Evolutionary conservation across 805 yeast genomes (phyloP).

Genomic region (Kodamaea neixiangensis): DNA sequence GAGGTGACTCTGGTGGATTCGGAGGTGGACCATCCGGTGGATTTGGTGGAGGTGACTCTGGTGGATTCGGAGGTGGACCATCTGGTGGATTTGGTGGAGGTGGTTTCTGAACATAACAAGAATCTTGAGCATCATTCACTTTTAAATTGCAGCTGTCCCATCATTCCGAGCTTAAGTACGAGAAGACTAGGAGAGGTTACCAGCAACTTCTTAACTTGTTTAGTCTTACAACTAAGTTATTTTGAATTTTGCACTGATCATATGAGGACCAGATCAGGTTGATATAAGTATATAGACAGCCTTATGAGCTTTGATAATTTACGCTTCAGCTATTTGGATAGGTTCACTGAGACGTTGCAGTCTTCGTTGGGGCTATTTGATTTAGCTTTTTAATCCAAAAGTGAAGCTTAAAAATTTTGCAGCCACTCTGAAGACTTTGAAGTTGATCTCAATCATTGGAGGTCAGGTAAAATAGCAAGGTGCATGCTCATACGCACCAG

Average conservation of each 20-base stretch:
- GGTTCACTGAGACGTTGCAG: no score
- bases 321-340: no score
- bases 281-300: not conserved
- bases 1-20: not conserved
- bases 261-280: no score
- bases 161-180: not conserved
- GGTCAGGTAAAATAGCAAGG: no score
- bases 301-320: no score
- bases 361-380: no score
- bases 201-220: not conserved
- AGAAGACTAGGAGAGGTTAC: not conserved
- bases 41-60: not conserved
- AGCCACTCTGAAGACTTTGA: no score
- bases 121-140: not conserved
- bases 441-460: no score
- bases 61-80: not conserved
- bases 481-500: no score
- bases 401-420: no score
- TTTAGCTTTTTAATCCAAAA: no score
- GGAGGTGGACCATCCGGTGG: constrained; percentile 3
- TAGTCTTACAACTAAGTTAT: not conserved
- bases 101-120: not conserved
- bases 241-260: not conserved
- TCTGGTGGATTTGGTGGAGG: constrained; percentile 1
- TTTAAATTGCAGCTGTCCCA: not conserved